Evolutionary conservation across 2,329 filamentous ascomycete genomes (phyloP).

Genomic region (Diaporthe citri): DNA sequence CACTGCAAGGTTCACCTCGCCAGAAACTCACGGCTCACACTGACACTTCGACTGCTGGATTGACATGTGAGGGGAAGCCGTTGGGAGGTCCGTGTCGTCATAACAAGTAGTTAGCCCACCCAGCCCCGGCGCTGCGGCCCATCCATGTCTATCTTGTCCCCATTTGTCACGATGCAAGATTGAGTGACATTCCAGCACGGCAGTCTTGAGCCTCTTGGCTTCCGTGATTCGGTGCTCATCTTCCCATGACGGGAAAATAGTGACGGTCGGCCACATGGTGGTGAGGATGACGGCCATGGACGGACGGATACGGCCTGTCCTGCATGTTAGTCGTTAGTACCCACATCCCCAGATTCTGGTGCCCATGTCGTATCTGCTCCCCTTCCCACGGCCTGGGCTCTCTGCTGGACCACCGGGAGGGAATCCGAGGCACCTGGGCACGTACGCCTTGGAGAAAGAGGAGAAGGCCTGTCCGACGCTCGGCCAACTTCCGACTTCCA

Average conservation of each 20-base stretch:
- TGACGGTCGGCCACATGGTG: neutral
- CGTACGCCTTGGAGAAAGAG: too few relatives aligned
- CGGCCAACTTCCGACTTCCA: slow-evolving; percentile 36
- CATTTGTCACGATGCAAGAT: slow-evolving; percentile 5
- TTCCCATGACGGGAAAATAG: neutral
- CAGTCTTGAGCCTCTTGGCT: neutral
- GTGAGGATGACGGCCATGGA: neutral
- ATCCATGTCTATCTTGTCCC: slow-evolving; percentile 12
- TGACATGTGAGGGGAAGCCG: slow-evolving; percentile 37
- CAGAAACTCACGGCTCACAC: too few relatives aligned
- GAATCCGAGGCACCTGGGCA: too few relatives aligned
- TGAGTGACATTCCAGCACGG: slow-evolving; percentile 17
- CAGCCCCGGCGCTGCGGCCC: neutral
- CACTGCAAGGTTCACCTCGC: slow-evolving; percentile 14
- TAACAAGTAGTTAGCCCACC: slow-evolving; percentile 12
- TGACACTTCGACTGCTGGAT: slow-evolving; percentile 9
- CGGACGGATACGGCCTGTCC: neutral
- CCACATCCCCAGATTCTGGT: slow-evolving; percentile 36
- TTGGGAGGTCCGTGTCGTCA: slow-evolving; percentile 14
- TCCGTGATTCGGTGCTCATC: neutral
- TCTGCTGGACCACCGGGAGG: neutral
- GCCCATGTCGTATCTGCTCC: slow-evolving; percentile 38
- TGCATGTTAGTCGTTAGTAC: slow-evolving; percentile 2
- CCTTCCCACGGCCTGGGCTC: slow-evolving; percentile 19
- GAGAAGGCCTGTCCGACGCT: neutral